phyloP scores from a whole-genome alignment of 2,329 filamentous ascomycete genomes.

The Zymoseptoria pseudotritici region DNA sequence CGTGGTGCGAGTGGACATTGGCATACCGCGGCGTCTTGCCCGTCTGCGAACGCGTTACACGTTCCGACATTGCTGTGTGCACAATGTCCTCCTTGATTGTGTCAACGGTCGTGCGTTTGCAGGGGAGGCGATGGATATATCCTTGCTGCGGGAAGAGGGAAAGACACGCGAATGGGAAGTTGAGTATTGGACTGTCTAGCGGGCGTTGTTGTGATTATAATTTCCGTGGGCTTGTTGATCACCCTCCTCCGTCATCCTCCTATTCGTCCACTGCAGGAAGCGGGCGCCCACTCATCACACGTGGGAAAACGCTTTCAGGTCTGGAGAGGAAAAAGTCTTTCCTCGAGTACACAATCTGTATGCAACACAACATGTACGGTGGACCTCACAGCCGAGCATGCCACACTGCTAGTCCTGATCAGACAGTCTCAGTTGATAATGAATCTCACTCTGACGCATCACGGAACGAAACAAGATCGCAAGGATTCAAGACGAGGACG shows the following conservation, averaged over 20 bases:
- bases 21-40: slow-evolving; percentile 43
- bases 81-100: neutral
- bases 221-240: neutral
- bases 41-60: slow-evolving; percentile 40
- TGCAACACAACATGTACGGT: too few relatives aligned
- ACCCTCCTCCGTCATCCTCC: neutral
- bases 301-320: neutral
- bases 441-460: neutral
- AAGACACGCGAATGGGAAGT: neutral
- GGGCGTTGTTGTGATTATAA: neutral
- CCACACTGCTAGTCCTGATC: too few relatives aligned
- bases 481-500: neutral
- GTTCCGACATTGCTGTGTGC: slow-evolving; percentile 13
- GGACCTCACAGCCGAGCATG: too few relatives aligned
- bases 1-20: neutral
- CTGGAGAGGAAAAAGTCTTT: too few relatives aligned
- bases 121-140: neutral
- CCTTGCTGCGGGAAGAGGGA: neutral
- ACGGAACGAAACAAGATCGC: neutral
- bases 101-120: neutral
- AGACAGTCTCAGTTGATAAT: too few relatives aligned
- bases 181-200: neutral
- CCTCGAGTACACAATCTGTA: too few relatives aligned
- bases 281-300: neutral
- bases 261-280: neutral